Evolutionary conservation across 1,284 basidiomycete species (phyloP), one percentile per base, ranked within the genome.

Genomic region (Apiotrichum laibachii): DNA sequence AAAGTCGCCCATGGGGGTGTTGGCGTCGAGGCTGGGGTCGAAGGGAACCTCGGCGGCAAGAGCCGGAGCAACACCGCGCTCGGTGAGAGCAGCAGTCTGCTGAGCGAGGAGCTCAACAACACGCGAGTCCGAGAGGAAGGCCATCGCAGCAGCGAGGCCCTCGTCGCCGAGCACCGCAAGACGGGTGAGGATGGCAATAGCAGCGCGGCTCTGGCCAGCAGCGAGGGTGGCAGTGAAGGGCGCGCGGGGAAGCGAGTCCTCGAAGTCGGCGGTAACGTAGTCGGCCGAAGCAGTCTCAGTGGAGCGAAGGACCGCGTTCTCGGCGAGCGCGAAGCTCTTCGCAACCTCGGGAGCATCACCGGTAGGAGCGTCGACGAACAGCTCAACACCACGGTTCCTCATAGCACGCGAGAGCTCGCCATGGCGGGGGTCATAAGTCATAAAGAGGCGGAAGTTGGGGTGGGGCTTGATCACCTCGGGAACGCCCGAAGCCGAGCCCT

Each of bases 371-470:
- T 67, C 67, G 21, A 74, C 63, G 39, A 59, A 84, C 40, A 99
- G 84, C 76, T 99, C 96, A 45, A 98, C 82, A 39, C 95, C 96
- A 65, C 96, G 87, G 76, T 99, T 99, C 44, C 96, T 86, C 96
- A 99, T 99, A 1, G 96, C 96, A 42, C 96, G 84, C 9, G 95
- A 98, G 12, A 99, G 81, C 78, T 99, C 96, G 50, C 96, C 97
- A 65, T 89, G 84, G 61, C 87, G 85, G 21, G 92, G 88, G 72
- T 99, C 91, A 58, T 96, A 86, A 6, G 88, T 86, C 92, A 99
- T 96, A 78, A 99, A 90, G 11, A 99, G 81, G 37, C 94, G 84
- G 80, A 99, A 99, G 68, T 88, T 81, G 1, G 88, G 84, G 75
- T 99, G 93, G 1, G 96, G 94, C 31, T 77, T 82, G 61, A 99